Conservation (phyloP, 2,329 filamentous ascomycete genomes). For the Exophiala aquamarina region DNA sequence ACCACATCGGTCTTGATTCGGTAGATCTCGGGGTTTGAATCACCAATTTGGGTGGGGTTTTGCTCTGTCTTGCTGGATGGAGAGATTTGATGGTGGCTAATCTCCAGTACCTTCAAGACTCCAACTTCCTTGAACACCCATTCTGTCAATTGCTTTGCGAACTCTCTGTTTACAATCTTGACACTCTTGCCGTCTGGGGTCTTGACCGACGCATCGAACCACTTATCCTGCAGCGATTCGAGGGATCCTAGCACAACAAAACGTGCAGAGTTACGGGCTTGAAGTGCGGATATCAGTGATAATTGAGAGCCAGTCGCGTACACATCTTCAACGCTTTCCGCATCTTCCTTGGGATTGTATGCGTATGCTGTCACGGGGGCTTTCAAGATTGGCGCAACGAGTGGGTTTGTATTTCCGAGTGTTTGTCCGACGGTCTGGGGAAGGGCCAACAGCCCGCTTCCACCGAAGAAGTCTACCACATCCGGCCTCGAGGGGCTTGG, state of each 20-base stretch:
- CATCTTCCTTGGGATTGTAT: conserved; percentile 89
- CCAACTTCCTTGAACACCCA: conserved; percentile 97
- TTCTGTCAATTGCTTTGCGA: conserved; percentile 79
- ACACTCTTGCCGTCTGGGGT: conserved; percentile 54
- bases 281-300: conserved; percentile 77
- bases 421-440: conserved; percentile 78
- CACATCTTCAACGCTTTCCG: conserved; percentile 67
- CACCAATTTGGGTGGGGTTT: conserved; percentile 47
- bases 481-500: conserved; percentile 66
- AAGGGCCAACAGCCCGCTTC: conserved; percentile 71
- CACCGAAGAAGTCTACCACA: conserved; percentile 75
- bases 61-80: conserved; percentile 55
- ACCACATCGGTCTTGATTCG: conserved; percentile 96
- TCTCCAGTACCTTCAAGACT: conserved; percentile 77
- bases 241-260: conserved; percentile 81
- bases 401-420: conserved; percentile 71
- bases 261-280: conserved; percentile 90
- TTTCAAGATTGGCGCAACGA: conserved; percentile 78
- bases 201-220: conserved; percentile 80
- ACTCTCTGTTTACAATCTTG: conserved; percentile 76
- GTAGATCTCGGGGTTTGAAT: conserved; percentile 80
- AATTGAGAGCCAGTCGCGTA: conserved; percentile 85
- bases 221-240: conserved; percentile 83
- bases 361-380: conserved; percentile 85
- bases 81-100: conserved; percentile 66